Percentiles rank a stretch among this genome's conserved stretches.
phyloP scores from a whole-genome alignment of 2,329 filamentous ascomycete genomes.

The Aspergillus texensis region DNA sequence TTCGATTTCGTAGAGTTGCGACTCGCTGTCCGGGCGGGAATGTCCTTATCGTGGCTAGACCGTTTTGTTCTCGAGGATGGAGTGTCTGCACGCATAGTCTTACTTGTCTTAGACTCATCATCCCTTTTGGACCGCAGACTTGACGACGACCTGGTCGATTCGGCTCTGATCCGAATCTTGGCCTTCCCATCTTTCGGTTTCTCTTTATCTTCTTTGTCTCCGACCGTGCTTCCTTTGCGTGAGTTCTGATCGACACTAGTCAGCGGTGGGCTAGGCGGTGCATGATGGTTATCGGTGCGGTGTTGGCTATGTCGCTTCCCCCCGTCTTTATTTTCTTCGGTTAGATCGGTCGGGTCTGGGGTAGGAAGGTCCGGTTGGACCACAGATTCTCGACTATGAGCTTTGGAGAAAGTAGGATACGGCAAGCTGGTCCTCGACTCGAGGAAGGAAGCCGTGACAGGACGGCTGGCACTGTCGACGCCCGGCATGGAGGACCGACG shows the following conservation, averaged over 20 bases:
- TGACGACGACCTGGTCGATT: constrained; percentile 45
- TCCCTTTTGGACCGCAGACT: constrained; percentile 44
- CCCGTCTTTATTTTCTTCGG: constrained; percentile 51
- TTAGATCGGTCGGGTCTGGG: constrained; percentile 72
- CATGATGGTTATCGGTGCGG: constrained; percentile 35
- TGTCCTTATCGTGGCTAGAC: constrained; percentile 37
- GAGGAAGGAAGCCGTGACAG: constrained; percentile 41
- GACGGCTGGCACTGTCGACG: constrained; percentile 40
- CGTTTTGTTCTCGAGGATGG: constrained; percentile 39
- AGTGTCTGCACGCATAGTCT: constrained; percentile 40
- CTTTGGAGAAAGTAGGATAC: constrained; percentile 85
- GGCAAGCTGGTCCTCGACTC: constrained; percentile 59
- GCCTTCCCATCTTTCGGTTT: constrained; percentile 38
- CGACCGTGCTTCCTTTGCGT: constrained; percentile 38
- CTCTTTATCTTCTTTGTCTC: constrained; percentile 36
- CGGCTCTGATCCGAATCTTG: constrained; percentile 41
- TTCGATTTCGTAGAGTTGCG: constrained; percentile 40
- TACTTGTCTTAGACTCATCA: constrained; percentile 39
- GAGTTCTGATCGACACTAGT: constrained; percentile 47
- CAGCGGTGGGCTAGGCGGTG: constrained; percentile 52
- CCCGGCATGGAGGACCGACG: constrained; percentile 58
- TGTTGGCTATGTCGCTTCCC: constrained; percentile 27
- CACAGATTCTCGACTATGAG: constrained; percentile 85
- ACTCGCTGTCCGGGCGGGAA: constrained; percentile 37
- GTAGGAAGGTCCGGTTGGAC: constrained; percentile 59